Evolutionary conservation across 164 flowering plant genomes (phyloP), one percentile per base, ranked within the genome.

Genomic region (Liquidambar formosana): DNA sequence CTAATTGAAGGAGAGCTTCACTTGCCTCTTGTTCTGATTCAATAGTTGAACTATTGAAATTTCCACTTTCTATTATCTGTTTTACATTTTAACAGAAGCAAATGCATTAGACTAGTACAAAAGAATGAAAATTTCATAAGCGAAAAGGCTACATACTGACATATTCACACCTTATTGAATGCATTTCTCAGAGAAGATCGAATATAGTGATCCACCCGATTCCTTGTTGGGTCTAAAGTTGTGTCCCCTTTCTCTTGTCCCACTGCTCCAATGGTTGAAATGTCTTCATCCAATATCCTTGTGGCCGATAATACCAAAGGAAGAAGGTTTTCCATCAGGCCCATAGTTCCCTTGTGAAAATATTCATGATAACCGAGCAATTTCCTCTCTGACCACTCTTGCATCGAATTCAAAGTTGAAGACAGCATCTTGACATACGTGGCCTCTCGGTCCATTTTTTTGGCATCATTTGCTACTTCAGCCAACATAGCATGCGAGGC

Each of bases 351-450:
- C 66, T 79, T 79, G 33, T 75, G 71, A 65, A 88, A 89, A 71
- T 73, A 70, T 1, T 81, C 86, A 66, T 93, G 98, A 74, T 96
- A 96, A 65, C 78, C 67, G 1, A 86, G 67, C 78, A 93, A 64
- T 68, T 82, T 84, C 75, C 79, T 79, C 80, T 96, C 95, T 0
- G 89, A 76, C 99, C 99, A 96, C 14, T 64, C 74, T 28, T 81
- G 89, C 75, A 93, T 88, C 2, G 92, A 81, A 8, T 71, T 46
- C 82, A 90, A 45, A 14, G 78, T 83, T 8, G 84, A 61, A 0
- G 88, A 77, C 80, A 90, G 66, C 19, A 89, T 70, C 80, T 81
- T 87, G n/a, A 77, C 72, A 59, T 86, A 84, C 0, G 64, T 4
- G 16, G 70, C 75, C 13, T 88, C 97, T 13, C 84, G 63, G 16